Base-by-base conservation (phyloP, 306 rosid species). In the Medicago arabica region DNA sequence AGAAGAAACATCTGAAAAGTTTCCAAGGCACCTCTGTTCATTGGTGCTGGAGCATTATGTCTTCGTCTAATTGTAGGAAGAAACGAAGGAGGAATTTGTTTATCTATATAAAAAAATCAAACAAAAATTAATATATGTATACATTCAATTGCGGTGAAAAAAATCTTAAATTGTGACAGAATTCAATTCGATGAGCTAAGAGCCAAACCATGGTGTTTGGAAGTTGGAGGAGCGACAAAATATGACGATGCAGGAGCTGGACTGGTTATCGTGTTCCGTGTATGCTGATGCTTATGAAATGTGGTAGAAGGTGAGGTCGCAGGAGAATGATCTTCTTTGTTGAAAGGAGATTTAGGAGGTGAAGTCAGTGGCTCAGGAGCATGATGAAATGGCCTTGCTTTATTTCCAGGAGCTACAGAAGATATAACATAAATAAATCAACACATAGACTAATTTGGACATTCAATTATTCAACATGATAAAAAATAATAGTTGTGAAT, bases 201-300 rank as follows among this genome's bases (percentile, higher is more conserved):
- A 61, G 64, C 17, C 54, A 77, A 83, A 90, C 97, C 98, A 79
- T 69, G 87, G 47, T 70, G 83, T 57, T 78, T 64, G 63, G 85
- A 78, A 74, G 81, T 58, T 47, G 81, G 87, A 68, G 94, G 88
- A 78, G 95, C 81, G 83, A 67, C 73, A 2, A 69, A 82, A 83
- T 83, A 71, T 62, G 95, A 81, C 46, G 92, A 82, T 68, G 88
- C 82, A 23, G 92, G 88, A 73, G 93, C 86, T 66, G 88, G 96
- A 74, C 87, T 85, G 79, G 73, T 72, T 83, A 70, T 75, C 65
- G 71, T 84, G 75, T 73, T 88, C 82, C 87, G 71, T 21, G 84
- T 17, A 75, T 78, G 87, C 63, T 81, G 84, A 84, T 87, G 87
- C 69, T 84, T 86, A 67, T 78, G 23, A 19, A 58, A 78, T 77